These are phyloP conservation scores for Fraxinus greggii DNA, from an alignment of 305 asterid species.

Conservation along the genomic window DNA sequence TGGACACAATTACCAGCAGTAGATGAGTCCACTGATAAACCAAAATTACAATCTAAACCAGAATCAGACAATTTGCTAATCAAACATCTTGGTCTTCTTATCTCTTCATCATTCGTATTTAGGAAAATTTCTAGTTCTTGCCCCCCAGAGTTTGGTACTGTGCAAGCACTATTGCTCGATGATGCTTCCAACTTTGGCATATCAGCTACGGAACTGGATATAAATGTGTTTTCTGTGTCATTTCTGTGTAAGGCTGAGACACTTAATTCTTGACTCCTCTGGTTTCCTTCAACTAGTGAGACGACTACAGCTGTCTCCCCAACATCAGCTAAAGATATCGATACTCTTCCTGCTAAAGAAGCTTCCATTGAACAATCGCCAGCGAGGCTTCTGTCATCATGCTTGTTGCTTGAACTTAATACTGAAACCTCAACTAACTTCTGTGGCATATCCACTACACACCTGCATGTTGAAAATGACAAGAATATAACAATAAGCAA, in stretches of 20 bases:
- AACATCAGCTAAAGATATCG: slow-evolving; percentile 77
- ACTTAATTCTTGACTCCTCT: slow-evolving; percentile 41
- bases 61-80: slow-evolving; percentile 36
- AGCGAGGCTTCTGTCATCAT: slow-evolving; percentile 34
- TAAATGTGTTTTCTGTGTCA: slow-evolving; percentile 30
- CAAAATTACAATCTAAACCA: slow-evolving; percentile 47
- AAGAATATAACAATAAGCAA: slow-evolving; percentile 31
- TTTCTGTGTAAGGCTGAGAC: slow-evolving; percentile 31
- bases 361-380: slow-evolving; percentile 41
- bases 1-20: slow-evolving; percentile 45
- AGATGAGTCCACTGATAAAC: slow-evolving; percentile 36
- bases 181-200: slow-evolving; percentile 33
- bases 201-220: slow-evolving; percentile 35
- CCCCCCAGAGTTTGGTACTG: slow-evolving; percentile 31
- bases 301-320: slow-evolving; percentile 86
- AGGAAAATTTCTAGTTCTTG: slow-evolving; percentile 39
- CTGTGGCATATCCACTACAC: slow-evolving; percentile 41
- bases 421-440: slow-evolving; percentile 33
- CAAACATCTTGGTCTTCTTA: slow-evolving; percentile 23
- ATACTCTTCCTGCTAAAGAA: slow-evolving; percentile 68
- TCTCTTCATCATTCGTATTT: slow-evolving; percentile 32
- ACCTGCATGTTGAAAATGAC: slow-evolving; percentile 61
- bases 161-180: slow-evolving; percentile 25
- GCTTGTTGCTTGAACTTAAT: slow-evolving; percentile 37
- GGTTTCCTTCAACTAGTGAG: slow-evolving; percentile 59